phyloP scores from a whole-genome alignment of 768 basidiomycete genomes.

The Tylopilus sp. region DNA sequence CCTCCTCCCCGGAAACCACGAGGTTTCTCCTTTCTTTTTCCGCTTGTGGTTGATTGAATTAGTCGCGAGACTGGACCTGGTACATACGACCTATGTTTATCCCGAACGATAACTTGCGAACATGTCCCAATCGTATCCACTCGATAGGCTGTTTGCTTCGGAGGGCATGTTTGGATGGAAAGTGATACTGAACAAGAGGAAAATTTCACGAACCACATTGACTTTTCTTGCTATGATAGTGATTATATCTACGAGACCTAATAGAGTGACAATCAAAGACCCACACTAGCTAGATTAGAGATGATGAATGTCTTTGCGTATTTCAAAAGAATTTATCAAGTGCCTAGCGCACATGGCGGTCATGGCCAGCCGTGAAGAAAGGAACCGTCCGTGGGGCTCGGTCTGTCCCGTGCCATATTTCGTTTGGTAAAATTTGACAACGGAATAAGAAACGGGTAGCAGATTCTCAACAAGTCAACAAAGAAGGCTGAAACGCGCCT shows the following conservation, averaged over 20 bases:
- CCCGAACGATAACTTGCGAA: not conserved
- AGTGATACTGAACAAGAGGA: no score
- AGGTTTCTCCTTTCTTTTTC: not conserved
- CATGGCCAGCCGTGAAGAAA: not conserved
- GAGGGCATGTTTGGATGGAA: not conserved
- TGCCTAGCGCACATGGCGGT: conserved; percentile 4
- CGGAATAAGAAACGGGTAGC: not conserved
- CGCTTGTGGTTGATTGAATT: not conserved
- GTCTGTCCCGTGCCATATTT: not conserved
- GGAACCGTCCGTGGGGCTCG: not conserved
- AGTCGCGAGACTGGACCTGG: conserved; percentile 8
- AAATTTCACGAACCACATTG: not conserved
- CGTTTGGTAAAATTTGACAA: conserved; percentile 6
- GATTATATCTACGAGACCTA: not conserved
- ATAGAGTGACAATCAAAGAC: not conserved
- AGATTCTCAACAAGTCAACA: not conserved
- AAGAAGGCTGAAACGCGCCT: conserved; percentile 1
- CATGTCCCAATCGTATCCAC: not conserved
- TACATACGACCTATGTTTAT: conserved; percentile 4
- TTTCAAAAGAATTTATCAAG: not conserved
- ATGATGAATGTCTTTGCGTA: not conserved
- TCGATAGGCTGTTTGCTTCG: not conserved
- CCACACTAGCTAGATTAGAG: not conserved
- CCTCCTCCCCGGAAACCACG: not conserved
- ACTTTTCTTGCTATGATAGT: conserved; percentile 1